Percentiles rank a stretch among this genome's conserved stretches.
phyloP scores from a whole-genome alignment of 176 grass and related monocot genomes.

The Zea mays region DNA sequence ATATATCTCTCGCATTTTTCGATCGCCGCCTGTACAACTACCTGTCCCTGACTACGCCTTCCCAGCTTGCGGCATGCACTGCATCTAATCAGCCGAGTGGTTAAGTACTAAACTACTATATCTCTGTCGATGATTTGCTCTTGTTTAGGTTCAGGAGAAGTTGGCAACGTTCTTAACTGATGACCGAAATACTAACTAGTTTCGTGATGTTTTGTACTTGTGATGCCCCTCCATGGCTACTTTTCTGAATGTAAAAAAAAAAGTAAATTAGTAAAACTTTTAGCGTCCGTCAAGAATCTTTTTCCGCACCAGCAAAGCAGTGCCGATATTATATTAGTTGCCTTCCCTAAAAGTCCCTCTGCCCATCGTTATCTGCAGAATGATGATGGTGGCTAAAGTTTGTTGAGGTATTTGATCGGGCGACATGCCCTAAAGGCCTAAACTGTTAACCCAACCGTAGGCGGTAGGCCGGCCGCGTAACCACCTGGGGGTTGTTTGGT shows the following conservation, averaged over 20 bases:
- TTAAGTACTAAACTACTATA: not conserved
- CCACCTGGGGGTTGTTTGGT: no score
- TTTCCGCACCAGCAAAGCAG: conserved; percentile 8
- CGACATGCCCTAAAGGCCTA: not conserved
- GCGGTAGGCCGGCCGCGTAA: not conserved
- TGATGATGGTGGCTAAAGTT: no score
- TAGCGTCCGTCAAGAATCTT: not conserved
- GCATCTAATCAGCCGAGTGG: not conserved
- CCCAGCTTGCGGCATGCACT: not conserved
- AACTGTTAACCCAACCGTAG: not conserved
- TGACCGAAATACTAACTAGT: not conserved
- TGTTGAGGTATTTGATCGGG: no score
- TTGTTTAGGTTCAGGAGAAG: conserved; percentile 22
- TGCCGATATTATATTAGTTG: not conserved
- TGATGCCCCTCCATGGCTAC: not conserved
- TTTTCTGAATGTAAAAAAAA: not conserved
- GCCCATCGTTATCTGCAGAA: no score
- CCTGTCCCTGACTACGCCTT: conserved; percentile 26
- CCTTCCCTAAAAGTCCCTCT: not conserved
- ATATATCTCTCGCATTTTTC: not conserved
- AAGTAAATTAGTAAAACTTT: not conserved
- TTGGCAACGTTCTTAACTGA: not conserved
- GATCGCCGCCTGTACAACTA: not conserved
- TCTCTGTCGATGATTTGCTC: not conserved
- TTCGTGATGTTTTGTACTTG: not conserved